phyloP scores from a whole-genome alignment of 495 filamentous ascomycete genomes.

The Elasticomyces elasticus region DNA sequence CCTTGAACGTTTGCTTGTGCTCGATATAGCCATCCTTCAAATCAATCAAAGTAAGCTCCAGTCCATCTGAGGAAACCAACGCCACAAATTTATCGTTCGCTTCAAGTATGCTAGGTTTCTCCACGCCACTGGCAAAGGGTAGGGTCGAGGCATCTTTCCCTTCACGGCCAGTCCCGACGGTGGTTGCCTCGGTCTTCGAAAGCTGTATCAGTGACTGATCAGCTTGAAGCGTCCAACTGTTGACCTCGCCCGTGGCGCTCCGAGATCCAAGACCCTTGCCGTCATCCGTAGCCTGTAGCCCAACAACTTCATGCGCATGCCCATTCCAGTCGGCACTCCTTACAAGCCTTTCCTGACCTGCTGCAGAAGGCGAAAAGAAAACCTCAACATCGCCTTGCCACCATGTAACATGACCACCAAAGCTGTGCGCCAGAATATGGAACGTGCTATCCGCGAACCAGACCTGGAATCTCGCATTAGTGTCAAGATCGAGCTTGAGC shows the following conservation, averaged over 20 bases:
- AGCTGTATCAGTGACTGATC: neutral
- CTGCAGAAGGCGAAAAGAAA: slow-evolving; percentile 47
- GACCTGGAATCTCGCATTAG: slow-evolving; percentile 11
- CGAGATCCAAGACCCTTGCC: neutral
- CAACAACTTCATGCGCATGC: neutral
- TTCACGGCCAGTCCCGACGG: no score
- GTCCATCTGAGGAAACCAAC: slow-evolving; percentile 5
- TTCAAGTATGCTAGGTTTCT: neutral
- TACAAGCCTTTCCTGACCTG: slow-evolving; percentile 1
- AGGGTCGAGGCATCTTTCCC: neutral
- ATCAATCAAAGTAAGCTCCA: slow-evolving; percentile 10
- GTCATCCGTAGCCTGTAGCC: neutral
- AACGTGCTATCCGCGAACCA: slow-evolving; percentile 14
- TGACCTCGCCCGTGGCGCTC: neutral
- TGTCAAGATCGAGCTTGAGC: slow-evolving; percentile 46
- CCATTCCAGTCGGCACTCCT: slow-evolving; percentile 10
- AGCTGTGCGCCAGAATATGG: slow-evolving; percentile 69
- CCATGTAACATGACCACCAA: slow-evolving; percentile 66
- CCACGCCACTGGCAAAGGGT: neutral
- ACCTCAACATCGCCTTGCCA: slow-evolving; percentile 68
- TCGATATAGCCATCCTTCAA: slow-evolving; percentile 18
- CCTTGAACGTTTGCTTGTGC: neutral
- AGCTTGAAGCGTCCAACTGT: neutral
- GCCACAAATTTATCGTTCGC: slow-evolving; percentile 10
- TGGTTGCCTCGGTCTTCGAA: neutral